A percentile compares a stretch with the other conserved stretches of the same genome.
These are phyloP conservation scores for Globisporangium splendens DNA, from an alignment of 352 stramenopile genomes.

Conservation along the genomic window DNA sequence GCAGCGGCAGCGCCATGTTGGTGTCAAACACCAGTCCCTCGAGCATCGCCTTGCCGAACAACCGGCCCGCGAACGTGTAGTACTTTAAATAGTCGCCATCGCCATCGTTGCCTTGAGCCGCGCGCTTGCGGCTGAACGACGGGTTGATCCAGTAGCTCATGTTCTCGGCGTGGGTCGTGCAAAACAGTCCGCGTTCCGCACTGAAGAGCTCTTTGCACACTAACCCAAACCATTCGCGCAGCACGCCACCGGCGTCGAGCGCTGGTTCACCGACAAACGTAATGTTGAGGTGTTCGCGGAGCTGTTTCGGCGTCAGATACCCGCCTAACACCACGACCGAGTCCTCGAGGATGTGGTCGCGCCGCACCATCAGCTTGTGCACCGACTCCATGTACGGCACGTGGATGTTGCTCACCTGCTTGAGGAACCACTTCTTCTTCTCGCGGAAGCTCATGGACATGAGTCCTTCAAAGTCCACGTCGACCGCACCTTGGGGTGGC, in stretches of 20 bases:
- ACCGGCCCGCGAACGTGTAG: conserved; percentile 93
- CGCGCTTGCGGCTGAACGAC: conserved; percentile 17
- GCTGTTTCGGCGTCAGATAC: conserved; percentile 24
- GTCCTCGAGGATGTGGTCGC: conserved; percentile 57
- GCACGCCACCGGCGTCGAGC: conserved; percentile 68
- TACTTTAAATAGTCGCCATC: conserved; percentile 86
- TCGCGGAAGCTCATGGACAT: conserved; percentile 66
- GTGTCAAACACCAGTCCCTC: conserved; percentile 97
- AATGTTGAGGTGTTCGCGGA: conserved; percentile 70
- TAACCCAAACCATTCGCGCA: conserved; percentile 81
- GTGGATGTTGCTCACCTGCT: conserved; percentile 46
- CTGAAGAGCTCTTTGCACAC: conserved; percentile 78
- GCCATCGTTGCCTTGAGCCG: conserved; percentile 16
- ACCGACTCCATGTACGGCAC: conserved; percentile 63
- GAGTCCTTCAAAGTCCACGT: conserved; percentile 61
- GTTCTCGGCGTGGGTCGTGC: conserved; percentile 70
- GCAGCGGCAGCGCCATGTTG: conserved; percentile 90
- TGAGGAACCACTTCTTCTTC: conserved; percentile 79
- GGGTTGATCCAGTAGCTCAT: conserved; percentile 85
- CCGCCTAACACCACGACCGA: conserved; percentile 53
- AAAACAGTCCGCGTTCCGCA: conserved; percentile 60
- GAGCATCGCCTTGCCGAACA: conserved; percentile 97
- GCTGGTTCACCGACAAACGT: conserved; percentile 64
- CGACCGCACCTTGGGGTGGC: conserved; percentile 9
- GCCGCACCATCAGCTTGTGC: conserved; percentile 56